Percentiles rank a stretch among this genome's conserved stretches.
These are phyloP conservation scores for Hypoxylon sp. DNA, from an alignment of 2,329 filamentous ascomycete species.

Conservation along the genomic window DNA sequence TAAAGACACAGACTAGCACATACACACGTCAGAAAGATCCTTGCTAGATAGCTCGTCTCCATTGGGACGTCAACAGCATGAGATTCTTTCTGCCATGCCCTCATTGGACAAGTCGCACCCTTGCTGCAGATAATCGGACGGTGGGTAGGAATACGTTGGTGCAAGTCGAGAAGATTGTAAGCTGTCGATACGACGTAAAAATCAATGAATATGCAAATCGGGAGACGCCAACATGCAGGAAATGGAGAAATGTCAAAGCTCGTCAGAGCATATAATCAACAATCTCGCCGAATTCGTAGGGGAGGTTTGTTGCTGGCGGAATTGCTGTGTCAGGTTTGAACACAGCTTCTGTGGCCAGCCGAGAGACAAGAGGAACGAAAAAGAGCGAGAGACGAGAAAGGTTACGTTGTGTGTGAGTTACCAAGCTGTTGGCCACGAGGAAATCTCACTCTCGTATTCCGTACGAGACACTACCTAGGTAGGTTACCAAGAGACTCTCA, in stretches of 20 bases:
- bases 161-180: constrained; percentile 25
- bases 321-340: neutral
- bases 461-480: neutral
- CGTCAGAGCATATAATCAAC: constrained; percentile 1
- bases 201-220: constrained; percentile 19
- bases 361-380: neutral
- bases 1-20: constrained; percentile 25
- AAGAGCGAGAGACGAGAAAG: neutral
- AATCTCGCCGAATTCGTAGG: neutral
- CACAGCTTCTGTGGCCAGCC: constrained; percentile 6
- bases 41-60: constrained; percentile 17
- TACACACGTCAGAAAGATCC: constrained; percentile 36
- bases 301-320: neutral
- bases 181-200: constrained; percentile 32
- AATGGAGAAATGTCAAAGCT: constrained; percentile 6
- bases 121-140: constrained; percentile 32
- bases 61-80: constrained; percentile 30
- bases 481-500: constrained; percentile 1
- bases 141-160: constrained; percentile 39
- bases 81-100: constrained; percentile 15
- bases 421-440: neutral
- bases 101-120: constrained; percentile 33
- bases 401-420: neutral
- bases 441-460: too few relatives aligned
- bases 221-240: constrained; percentile 12